phyloP scores from a whole-genome alignment of 129 eudicot genomes.

The Centrapalus pauciflorus region DNA sequence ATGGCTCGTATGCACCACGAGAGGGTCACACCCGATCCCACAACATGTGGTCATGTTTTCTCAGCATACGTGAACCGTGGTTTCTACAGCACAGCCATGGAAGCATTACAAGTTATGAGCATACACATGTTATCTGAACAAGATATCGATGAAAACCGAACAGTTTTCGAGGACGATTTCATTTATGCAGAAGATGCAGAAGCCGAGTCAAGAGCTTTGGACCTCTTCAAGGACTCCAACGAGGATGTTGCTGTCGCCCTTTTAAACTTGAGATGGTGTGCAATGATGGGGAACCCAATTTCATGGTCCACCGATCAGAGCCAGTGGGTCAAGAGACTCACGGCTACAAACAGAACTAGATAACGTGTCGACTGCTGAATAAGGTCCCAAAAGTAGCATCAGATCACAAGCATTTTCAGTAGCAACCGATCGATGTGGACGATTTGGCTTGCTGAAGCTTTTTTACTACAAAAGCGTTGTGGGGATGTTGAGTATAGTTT shows the following conservation, averaged over 20 bases:
- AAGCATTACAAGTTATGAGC: constrained; percentile 82
- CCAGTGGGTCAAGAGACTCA: constrained; percentile 60
- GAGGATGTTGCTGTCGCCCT: constrained; percentile 52
- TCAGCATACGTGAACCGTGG: constrained; percentile 47
- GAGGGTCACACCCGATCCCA: constrained; percentile 56
- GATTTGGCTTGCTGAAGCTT: neutral
- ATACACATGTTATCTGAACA: constrained; percentile 67
- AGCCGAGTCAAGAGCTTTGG: constrained; percentile 39
- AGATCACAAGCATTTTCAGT: no score
- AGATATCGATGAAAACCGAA: constrained; percentile 27
- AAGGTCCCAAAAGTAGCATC: neutral
- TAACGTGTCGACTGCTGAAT: neutral
- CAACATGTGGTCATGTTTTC: constrained; percentile 62
- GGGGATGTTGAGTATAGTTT: neutral
- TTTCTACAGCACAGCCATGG: constrained; percentile 62
- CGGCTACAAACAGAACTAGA: constrained; percentile 25
- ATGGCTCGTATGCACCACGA: constrained; percentile 57
- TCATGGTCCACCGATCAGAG: constrained; percentile 65
- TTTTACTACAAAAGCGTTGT: neutral
- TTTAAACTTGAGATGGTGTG: constrained; percentile 74
- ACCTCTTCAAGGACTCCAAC: constrained; percentile 35
- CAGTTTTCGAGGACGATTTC: constrained; percentile 35
- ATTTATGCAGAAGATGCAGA: constrained; percentile 55
- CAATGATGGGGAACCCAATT: constrained; percentile 37
- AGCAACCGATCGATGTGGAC: no score